Percentiles rank a stretch among this genome's conserved stretches.
Evolutionary conservation across 768 basidiomycete genomes (phyloP).

Genomic region (Xerocomus spinulosus): DNA sequence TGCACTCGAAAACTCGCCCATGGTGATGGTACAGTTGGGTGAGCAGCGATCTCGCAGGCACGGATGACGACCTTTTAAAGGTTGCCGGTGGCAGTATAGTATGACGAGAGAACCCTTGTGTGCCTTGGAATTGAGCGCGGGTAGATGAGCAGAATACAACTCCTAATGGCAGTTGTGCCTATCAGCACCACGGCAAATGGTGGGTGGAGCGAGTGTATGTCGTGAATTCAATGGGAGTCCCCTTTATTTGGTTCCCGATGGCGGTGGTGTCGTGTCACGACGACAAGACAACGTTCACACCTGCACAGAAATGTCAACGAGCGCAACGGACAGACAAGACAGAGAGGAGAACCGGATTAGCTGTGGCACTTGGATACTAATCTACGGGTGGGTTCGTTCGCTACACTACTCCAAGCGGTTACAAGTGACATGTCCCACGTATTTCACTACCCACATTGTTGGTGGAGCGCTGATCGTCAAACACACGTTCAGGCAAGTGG

Average conservation of each 20-base stretch:
- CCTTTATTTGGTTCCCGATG: neutral
- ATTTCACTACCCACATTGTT: too few species aligned
- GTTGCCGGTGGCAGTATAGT: neutral
- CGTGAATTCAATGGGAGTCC: neutral
- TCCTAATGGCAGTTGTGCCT: neutral
- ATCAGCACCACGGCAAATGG: neutral
- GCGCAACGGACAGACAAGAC: neutral
- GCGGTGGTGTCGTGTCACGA: neutral
- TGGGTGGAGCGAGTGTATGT: too few species aligned
- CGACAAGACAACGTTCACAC: neutral
- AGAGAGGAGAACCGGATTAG: too few species aligned
- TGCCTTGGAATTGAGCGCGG: neutral
- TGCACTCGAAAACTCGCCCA: conserved; percentile 48
- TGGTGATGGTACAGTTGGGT: conserved; percentile 8
- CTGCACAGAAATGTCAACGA: neutral
- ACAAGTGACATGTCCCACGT: too few species aligned
- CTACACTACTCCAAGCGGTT: too few species aligned
- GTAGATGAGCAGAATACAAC: neutral
- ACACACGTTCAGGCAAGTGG: too few species aligned
- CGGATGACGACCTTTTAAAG: neutral
- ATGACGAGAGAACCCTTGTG: neutral
- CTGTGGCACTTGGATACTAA: too few species aligned
- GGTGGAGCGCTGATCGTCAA: too few species aligned
- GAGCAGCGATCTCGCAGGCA: neutral
- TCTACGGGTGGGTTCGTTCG: too few species aligned